Percentiles rank a stretch among this genome's conserved stretches.
Conservation (phyloP, 164 flowering plant species). For the Tetracentron sinense region DNA sequence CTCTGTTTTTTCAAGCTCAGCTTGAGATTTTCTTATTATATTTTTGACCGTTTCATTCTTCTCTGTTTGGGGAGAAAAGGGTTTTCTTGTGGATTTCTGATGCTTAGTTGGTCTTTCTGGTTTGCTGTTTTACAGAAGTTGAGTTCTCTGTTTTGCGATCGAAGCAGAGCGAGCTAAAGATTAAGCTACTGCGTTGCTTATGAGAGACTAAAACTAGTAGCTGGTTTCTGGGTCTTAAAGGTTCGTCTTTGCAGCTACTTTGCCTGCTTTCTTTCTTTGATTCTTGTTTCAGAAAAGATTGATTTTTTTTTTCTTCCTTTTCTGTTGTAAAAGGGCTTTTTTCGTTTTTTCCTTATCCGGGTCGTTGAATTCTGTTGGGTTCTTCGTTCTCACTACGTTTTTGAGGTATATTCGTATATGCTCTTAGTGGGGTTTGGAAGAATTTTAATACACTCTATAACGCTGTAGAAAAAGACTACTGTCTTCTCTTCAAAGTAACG, state of each 20-base stretch:
- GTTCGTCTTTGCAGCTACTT: constrained; percentile 8
- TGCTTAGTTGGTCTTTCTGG: background rate
- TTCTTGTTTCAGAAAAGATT: background rate
- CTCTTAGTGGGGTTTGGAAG: constrained; percentile 12
- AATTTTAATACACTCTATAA: constrained; percentile 18
- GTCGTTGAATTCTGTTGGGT: background rate
- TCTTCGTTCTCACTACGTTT: too few species aligned
- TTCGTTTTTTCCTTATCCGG: background rate
- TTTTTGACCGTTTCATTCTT: constrained; percentile 13
- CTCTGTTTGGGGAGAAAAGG: too few species aligned
- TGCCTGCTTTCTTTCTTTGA: constrained; percentile 4
- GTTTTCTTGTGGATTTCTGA: constrained; percentile 1
- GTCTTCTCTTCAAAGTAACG: constrained; percentile 77
- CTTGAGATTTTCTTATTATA: too few species aligned
- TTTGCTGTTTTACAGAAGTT: background rate
- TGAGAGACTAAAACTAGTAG: too few species aligned
- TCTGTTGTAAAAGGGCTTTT: background rate
- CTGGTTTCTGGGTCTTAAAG: constrained; percentile 10
- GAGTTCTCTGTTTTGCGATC: background rate
- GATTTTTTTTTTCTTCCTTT: background rate
- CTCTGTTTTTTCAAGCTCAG: constrained; percentile 7
- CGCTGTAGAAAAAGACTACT: constrained; percentile 25
- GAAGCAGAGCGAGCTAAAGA: constrained; percentile 5
- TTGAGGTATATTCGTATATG: background rate
- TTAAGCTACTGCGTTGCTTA: background rate